phyloP scores from a whole-genome alignment of 1,139 yeast species.

The Taphrina flavorubra region DNA sequence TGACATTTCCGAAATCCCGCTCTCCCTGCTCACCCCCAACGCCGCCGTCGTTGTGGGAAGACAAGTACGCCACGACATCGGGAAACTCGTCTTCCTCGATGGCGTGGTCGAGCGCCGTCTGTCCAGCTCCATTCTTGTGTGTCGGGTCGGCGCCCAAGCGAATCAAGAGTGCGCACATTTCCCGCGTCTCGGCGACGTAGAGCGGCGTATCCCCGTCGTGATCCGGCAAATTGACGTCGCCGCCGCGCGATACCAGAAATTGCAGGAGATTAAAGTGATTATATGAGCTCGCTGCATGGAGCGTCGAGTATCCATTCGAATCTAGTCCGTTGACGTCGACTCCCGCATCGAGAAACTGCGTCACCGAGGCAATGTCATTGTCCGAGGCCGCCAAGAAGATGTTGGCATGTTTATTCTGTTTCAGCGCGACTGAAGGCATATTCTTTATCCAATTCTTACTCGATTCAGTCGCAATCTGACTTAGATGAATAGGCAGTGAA shows the following conservation, averaged over 20 bases:
- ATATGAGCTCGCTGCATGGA: constrained; percentile 43
- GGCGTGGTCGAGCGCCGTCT: constrained; percentile 32
- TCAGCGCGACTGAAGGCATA: constrained; percentile 38
- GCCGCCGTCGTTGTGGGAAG: background rate
- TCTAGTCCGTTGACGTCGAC: constrained; percentile 37
- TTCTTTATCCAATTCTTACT: background rate
- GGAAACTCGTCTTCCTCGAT: constrained; percentile 41
- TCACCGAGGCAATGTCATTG: constrained; percentile 36
- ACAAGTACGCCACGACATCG: constrained; percentile 40
- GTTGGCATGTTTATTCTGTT: constrained; percentile 18
- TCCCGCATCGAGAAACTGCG: constrained; percentile 35
- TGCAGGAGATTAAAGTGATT: constrained; percentile 70
- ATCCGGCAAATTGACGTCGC: constrained; percentile 81
- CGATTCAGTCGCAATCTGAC: too few species aligned
- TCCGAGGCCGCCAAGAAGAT: constrained; percentile 42
- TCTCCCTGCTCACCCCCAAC: background rate
- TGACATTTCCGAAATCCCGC: background rate
- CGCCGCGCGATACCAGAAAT: constrained; percentile 66
- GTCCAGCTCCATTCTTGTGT: constrained; percentile 36
- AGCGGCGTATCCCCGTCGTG: constrained; percentile 94
- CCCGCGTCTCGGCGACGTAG: constrained; percentile 80
- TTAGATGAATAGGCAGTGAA: too few species aligned
- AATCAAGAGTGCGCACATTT: constrained; percentile 67
- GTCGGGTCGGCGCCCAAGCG: constrained; percentile 50
- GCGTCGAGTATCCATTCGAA: constrained; percentile 40